Evolutionary conservation across 2,329 filamentous ascomycete species (phyloP), one percentile per base, ranked within the genome.

Genomic region (Sordariomycetes sp.): DNA sequence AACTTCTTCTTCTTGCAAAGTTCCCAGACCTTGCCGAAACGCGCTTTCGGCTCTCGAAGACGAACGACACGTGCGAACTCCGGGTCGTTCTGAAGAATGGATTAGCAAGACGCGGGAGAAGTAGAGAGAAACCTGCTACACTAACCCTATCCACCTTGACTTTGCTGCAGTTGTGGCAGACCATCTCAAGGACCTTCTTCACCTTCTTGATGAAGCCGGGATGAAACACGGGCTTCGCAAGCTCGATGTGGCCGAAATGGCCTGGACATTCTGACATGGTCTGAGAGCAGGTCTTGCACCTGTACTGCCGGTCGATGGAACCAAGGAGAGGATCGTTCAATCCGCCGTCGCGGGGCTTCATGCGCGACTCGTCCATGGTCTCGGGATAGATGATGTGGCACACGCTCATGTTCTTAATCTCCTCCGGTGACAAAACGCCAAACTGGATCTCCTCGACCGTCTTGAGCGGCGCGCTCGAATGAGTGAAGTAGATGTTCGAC

Each of bases 381-480:
- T 99, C 94, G n/a, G 94, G 92, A 71, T 97, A 97, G 72, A 94
- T 83, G 71, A 99, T 93, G 72, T 96, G 90, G 66, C 87, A 89
- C 63, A 97, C 93, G 75, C 92, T 97, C 90, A 97, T 95, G 68
- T 88, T 92, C 80, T 99, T 97, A 75, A 97, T 96, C 79, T 99
- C 95, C 72, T 99, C 94, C 28, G 94, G 94, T 40, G 94, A 96
- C 74, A 99, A 84, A 71, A 99, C 83, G 70, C 94, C 94, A 71
- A 99, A 99, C 80, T 99, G 95, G 68, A 99, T 96, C 81, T 99
- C 95, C 81, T 97, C 88, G 68, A 99, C 92, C 65, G 89, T 96
- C 80, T 94, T 93, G 82, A 97, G 82, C 74, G 92, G 92, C 83
- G 89, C 92, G 82, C 89, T 92, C 72, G 90, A 96, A 76, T 91